Evolutionary conservation across 495 filamentous ascomycete genomes (phyloP).

Genomic region (Copromyces sp.): DNA sequence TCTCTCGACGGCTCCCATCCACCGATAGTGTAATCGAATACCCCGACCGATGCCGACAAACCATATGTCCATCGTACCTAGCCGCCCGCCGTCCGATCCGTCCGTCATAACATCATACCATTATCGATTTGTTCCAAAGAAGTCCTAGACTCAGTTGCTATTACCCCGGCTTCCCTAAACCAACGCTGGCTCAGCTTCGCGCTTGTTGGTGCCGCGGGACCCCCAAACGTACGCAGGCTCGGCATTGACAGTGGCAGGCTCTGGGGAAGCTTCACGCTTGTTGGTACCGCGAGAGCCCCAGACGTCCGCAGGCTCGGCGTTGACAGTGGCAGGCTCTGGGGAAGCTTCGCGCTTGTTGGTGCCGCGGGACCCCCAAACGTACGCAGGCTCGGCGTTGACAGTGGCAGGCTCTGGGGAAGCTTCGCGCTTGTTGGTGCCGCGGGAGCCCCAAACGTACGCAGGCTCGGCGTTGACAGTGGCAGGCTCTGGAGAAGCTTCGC

Average conservation of each 20-base stretch:
- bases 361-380: background rate
- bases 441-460: too few species aligned
- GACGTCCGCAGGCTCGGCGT: background rate
- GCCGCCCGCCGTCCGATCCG: background rate
- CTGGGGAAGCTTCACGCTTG: background rate
- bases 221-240: background rate
- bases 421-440: too few species aligned
- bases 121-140: background rate
- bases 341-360: too few species aligned
- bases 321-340: too few species aligned
- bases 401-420: too few species aligned
- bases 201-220: background rate
- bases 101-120: background rate
- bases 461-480: too few species aligned
- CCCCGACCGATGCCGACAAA: background rate
- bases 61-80: background rate
- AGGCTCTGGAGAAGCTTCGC: too few species aligned
- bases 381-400: too few species aligned
- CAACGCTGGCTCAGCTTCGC: background rate
- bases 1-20: too few species aligned
- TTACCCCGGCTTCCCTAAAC: background rate
- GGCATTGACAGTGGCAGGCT: too few species aligned
- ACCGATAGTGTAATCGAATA: background rate
- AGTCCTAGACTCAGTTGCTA: background rate
- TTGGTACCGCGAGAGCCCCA: background rate